Base-by-base conservation (phyloP, 306 rosid species). In the Pterocarpus macrocarpus region DNA sequence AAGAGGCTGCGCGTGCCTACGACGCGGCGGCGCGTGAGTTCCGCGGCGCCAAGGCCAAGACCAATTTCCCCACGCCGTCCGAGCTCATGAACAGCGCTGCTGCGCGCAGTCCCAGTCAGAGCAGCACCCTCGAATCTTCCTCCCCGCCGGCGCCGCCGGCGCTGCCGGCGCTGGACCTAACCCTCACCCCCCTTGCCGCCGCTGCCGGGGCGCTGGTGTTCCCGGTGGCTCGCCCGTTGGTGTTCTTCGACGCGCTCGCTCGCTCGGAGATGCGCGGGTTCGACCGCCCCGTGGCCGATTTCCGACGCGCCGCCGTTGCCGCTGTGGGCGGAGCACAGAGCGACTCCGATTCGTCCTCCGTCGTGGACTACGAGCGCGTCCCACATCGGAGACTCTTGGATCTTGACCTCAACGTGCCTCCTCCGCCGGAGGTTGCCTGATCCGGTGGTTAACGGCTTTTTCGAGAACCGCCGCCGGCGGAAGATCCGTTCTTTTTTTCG, bases 1-100 rank as follows among this genome's bases (percentile, higher is more conserved):
- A 87, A 55, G 93, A 89, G 62, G 97, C 97, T 28, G 97, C 97
- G 69, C 93, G 91, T 80, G 95, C 97, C 0, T 92, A 92, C 15
- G 97, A 92, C 17, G 6, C 82, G 0, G 97, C 97, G 1, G 95
- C 97, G 4, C 85, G 92, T 28, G 95, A 87, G 59, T 93, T 91
- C 15, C 89, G 97, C 4, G 97, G 97, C 1, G 71, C 53, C 0
- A 90, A 89, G 76, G 97, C 97, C 0, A 93, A 89, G 83, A 89
- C 94, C 5, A 93, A 93, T 72, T 93, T 91, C 16, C 91, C 89
- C 2, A 6, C 52, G 2, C 75, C 69, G 0, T 43, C 76, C 2
- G 87, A 86, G 44, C 43, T 75, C 12, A n/a, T 56, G 5, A 50
- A 35, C 41, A 57, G 33, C 81, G 2, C 47, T 10, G 17, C 69